phyloP scores from a whole-genome alignment of 768 basidiomycete genomes.

The Russula virescens region DNA sequence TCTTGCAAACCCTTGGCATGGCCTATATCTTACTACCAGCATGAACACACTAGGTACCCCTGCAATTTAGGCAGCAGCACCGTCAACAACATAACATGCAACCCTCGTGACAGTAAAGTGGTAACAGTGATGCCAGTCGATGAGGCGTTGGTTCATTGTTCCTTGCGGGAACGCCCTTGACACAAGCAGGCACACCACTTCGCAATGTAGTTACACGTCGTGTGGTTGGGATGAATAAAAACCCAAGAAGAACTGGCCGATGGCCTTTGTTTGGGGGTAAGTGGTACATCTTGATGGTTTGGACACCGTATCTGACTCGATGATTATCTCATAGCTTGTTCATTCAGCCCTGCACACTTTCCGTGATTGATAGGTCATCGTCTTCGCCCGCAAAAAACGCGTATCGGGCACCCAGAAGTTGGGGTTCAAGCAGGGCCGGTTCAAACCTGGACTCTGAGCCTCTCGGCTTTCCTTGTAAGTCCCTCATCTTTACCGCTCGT shows the following conservation, averaged over 20 bases:
- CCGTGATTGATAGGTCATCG: too few relatives aligned
- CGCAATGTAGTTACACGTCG: slow-evolving; percentile 18
- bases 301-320: too few relatives aligned
- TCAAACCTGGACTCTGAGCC: slow-evolving; percentile 34
- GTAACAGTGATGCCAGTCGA: too few relatives aligned
- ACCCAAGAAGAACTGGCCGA: slow-evolving; percentile 21
- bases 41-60: too few relatives aligned
- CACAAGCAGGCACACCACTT: slow-evolving; percentile 20
- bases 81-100: too few relatives aligned
- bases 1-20: too few relatives aligned
- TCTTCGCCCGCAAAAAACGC: slow-evolving; percentile 27
- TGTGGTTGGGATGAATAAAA: slow-evolving; percentile 20
- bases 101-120: too few relatives aligned
- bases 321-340: too few relatives aligned
- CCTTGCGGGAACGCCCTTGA: slow-evolving; percentile 20
- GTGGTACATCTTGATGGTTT: too few relatives aligned
- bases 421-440: slow-evolving; percentile 24
- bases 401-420: neutral
- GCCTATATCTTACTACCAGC: too few relatives aligned
- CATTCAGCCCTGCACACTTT: slow-evolving; percentile 32
- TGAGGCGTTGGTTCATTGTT: slow-evolving; percentile 26
- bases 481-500: too few relatives aligned
- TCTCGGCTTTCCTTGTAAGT: slow-evolving; percentile 61
- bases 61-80: too few relatives aligned
- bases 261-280: slow-evolving; percentile 23